Conservation (phyloP, 345 rosid genomes). For the Hibiscus trionum region DNA sequence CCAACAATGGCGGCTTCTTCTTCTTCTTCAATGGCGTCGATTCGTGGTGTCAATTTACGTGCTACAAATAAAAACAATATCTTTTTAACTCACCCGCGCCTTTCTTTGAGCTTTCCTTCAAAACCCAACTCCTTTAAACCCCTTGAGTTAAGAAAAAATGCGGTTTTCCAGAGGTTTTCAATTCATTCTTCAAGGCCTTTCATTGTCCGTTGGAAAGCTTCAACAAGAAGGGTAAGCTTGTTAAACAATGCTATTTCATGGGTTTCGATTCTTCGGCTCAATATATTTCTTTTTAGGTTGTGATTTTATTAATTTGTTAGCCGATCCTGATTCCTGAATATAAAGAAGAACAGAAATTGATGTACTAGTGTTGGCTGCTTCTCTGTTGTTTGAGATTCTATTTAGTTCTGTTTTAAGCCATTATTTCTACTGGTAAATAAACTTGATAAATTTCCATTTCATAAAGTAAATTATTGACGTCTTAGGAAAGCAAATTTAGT, state of each 20-base stretch:
- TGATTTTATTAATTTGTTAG: not conserved
- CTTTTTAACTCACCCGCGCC: slow-evolving; percentile 27
- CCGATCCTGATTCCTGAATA: not conserved
- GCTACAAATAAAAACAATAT: slow-evolving; percentile 13
- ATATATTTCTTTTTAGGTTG: no score
- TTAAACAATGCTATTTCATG: not conserved
- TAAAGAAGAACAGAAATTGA: not conserved
- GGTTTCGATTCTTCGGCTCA: not conserved
- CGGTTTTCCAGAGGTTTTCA: slow-evolving; percentile 18
- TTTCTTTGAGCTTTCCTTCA: slow-evolving; percentile 31
- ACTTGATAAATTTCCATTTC: no score
- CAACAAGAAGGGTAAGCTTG: slow-evolving; percentile 54
- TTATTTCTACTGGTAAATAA: not conserved
- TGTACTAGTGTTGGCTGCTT: not conserved
- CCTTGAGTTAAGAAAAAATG: slow-evolving; percentile 23
- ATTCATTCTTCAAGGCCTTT: slow-evolving; percentile 25
- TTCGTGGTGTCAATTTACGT: slow-evolving; percentile 21
- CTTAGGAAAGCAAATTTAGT: no score
- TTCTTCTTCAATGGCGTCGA: slow-evolving; percentile 27
- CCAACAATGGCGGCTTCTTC: slow-evolving; percentile 15
- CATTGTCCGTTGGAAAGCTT: slow-evolving; percentile 55
- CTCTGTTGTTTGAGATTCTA: not conserved
- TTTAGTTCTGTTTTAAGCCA: not conserved
- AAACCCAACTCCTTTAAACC: not conserved
- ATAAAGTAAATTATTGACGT: no score